phyloP scores from a whole-genome alignment of 352 stramenopile species.

The Globisporangium takayamanum region DNA sequence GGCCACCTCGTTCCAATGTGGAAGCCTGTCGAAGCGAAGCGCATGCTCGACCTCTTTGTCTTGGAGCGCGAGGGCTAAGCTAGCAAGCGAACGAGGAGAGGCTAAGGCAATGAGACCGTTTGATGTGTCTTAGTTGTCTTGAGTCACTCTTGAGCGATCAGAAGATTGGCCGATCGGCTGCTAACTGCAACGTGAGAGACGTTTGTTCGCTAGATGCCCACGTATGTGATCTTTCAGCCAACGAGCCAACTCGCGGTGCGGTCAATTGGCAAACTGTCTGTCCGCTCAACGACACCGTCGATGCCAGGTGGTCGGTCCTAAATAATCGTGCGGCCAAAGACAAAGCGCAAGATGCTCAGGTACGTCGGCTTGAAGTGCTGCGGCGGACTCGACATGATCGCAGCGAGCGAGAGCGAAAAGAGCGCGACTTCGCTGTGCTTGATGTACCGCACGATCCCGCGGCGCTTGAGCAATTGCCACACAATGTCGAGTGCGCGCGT shows the following conservation, averaged over 20 bases:
- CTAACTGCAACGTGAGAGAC: no score
- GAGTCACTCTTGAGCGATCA: no score
- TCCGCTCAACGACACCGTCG: no score
- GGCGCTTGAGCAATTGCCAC: constrained; percentile 70
- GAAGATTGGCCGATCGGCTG: no score
- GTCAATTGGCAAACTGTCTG: no score
- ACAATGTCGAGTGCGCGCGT: constrained; percentile 71
- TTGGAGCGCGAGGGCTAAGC: constrained; percentile 24
- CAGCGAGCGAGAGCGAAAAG: constrained; percentile 79
- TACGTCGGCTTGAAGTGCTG: constrained; percentile 85
- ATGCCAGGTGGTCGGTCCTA: constrained; percentile 17
- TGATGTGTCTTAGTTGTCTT: constrained; percentile 5
- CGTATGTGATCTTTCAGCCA: no score
- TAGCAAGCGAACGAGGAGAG: not conserved
- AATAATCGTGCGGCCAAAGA: constrained; percentile 78
- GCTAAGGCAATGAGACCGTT: not conserved
- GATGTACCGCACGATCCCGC: constrained; percentile 63
- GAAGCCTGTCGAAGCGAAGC: constrained; percentile 63
- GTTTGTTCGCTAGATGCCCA: no score
- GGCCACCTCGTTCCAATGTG: constrained; percentile 87
- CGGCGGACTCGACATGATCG: constrained; percentile 78
- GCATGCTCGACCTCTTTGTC: constrained; percentile 69
- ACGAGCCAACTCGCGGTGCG: no score
- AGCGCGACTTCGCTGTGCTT: constrained; percentile 70
- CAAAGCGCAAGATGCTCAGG: constrained; percentile 69